phyloP scores from a whole-genome alignment of 176 grass and related monocot genomes.

The Thinopyrum elongatum region DNA sequence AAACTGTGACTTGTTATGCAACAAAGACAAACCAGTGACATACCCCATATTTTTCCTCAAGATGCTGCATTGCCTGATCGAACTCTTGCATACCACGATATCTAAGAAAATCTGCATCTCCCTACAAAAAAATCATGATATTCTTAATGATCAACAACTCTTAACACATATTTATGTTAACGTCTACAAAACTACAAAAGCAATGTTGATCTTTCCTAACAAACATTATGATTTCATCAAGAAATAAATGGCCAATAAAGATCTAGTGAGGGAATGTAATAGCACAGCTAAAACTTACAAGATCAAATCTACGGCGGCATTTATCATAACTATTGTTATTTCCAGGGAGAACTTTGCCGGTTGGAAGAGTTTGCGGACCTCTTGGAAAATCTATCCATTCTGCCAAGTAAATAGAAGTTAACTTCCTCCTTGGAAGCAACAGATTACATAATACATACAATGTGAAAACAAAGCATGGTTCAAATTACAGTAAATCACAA shows the following conservation, averaged over 20 bases:
- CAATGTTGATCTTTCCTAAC: conserved; percentile 2
- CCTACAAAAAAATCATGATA: conserved; percentile 40
- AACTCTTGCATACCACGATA: conserved; percentile 92
- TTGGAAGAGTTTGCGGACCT: conserved; percentile 67
- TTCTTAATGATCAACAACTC: neutral
- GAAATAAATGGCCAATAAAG: conserved; percentile 8
- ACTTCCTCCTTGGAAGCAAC: neutral
- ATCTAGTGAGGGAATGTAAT: conserved; percentile 5
- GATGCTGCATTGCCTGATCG: conserved; percentile 91
- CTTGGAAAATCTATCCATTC: conserved; percentile 99
- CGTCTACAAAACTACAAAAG: conserved; percentile 9
- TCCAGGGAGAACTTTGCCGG: conserved; percentile 63
- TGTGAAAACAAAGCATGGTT: neutral
- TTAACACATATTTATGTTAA: conserved; percentile 4
- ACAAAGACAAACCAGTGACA: conserved; percentile 29
- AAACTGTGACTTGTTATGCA: neutral
- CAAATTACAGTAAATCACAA: conserved; percentile 10
- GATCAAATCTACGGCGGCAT: conserved; percentile 94
- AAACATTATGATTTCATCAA: conserved; percentile 8
- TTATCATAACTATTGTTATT: conserved; percentile 93
- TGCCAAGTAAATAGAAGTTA: conserved; percentile 39
- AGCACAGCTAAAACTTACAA: conserved; percentile 66
- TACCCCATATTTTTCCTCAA: conserved; percentile 89
- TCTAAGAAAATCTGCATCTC: conserved; percentile 91
- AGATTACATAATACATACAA: neutral